Conservation (phyloP, 805 yeast genomes). For the Wickerhamomyces xylosicus region DNA sequence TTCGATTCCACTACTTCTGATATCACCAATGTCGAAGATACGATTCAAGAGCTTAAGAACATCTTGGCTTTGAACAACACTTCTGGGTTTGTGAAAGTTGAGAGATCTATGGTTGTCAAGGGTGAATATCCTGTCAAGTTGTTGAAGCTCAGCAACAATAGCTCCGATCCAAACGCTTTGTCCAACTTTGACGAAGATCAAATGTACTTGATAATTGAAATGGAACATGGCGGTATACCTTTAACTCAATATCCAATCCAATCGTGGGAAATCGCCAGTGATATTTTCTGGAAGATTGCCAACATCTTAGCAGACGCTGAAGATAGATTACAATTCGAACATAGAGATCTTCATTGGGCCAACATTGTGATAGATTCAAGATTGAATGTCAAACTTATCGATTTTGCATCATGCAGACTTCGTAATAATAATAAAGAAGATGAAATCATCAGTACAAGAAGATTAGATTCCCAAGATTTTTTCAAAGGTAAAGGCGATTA, state of each 20-base stretch:
- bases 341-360: conserved; percentile 61
- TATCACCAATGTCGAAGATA: conserved; percentile 31
- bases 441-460: conserved; percentile 33
- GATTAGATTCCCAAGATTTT: conserved; percentile 56
- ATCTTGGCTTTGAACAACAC: conserved; percentile 28
- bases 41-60: conserved; percentile 36
- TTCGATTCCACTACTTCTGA: conserved; percentile 24
- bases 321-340: conserved; percentile 46
- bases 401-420: conserved; percentile 46
- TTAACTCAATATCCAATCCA: conserved; percentile 32
- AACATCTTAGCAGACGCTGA: conserved; percentile 43
- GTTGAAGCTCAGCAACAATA: conserved; percentile 35
- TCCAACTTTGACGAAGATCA: conserved; percentile 23
- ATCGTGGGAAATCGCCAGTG: conserved; percentile 28
- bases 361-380: conserved; percentile 38
- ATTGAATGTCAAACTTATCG: conserved; percentile 39
- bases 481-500: conserved; percentile 52
- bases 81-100: conserved; percentile 35
- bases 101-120: conserved; percentile 33
- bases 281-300: conserved; percentile 45
- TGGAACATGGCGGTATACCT: conserved; percentile 32
- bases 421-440: conserved; percentile 19
- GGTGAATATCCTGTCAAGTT: conserved; percentile 33
- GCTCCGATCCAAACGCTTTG: conserved; percentile 18
- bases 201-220: conserved; percentile 24